Evolutionary conservation across 169 alveolate species (phyloP).

Genomic region (Pseudocohnilembus persalinus): DNA sequence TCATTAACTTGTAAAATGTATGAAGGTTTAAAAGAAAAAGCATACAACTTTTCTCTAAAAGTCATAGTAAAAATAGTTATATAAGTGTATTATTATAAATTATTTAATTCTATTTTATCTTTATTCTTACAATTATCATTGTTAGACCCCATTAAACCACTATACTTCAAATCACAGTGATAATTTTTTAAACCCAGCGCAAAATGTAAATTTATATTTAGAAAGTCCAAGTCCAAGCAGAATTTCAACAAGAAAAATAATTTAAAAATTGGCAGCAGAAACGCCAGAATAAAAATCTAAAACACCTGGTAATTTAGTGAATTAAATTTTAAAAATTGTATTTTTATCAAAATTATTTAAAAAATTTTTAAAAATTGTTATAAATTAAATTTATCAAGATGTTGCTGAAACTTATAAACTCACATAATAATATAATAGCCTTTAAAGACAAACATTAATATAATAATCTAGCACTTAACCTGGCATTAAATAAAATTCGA

Average conservation of each 20-base stretch:
- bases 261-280: neutral
- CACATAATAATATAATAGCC: too few species aligned
- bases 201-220: neutral
- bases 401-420: too few species aligned
- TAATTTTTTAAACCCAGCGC: slow-evolving; percentile 18
- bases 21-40: slow-evolving; percentile 7
- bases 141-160: neutral
- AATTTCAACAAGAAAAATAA: neutral
- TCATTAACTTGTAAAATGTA: neutral
- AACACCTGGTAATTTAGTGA: too few species aligned
- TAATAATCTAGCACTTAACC: too few species aligned
- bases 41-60: slow-evolving; percentile 17
- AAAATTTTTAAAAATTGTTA: too few species aligned
- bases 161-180: slow-evolving; percentile 11
- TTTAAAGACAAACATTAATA: too few species aligned
- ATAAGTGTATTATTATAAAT: neutral
- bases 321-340: too few species aligned
- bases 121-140: neutral
- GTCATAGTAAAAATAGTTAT: slow-evolving; percentile 4
- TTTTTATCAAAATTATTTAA: too few species aligned
- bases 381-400: too few species aligned
- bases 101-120: neutral
- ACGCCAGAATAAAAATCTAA: too few species aligned
- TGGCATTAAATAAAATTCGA: too few species aligned
- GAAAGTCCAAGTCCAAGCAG: neutral